phyloP scores from a whole-genome alignment of 306 rosid genomes.

The Cucumis sativus region DNA sequence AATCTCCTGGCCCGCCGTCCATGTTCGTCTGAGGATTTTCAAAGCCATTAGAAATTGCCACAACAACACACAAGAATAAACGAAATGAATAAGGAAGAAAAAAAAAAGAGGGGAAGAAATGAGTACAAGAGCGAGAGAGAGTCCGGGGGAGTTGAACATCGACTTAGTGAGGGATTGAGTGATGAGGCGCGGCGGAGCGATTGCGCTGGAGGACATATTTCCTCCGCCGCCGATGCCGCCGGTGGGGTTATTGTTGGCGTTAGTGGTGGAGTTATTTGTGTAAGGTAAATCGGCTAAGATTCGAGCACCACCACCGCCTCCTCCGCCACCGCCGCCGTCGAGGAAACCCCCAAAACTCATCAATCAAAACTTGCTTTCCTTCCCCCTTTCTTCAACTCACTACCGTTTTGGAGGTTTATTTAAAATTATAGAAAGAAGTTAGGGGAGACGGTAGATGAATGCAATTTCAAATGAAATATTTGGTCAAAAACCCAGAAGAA shows the following conservation, averaged over 20 bases:
- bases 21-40: slow-evolving; percentile 32
- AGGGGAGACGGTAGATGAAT: not conserved
- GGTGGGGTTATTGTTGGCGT: slow-evolving; percentile 5
- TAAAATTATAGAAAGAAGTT: not conserved
- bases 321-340: slow-evolving; percentile 39
- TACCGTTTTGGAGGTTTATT: not conserved
- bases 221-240: slow-evolving; percentile 9
- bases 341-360: slow-evolving; percentile 96
- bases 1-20: slow-evolving; percentile 78
- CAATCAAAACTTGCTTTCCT: slow-evolving; percentile 18
- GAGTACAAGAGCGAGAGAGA: slow-evolving; percentile 85
- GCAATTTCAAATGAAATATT: not conserved
- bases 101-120: not conserved
- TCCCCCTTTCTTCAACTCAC: not conserved
- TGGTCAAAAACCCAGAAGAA: not conserved
- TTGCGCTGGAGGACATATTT: slow-evolving; percentile 59
- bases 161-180: slow-evolving; percentile 76
- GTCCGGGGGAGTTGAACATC: slow-evolving; percentile 92
- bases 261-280: slow-evolving; percentile 11
- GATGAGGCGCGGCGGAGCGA: slow-evolving; percentile 57
- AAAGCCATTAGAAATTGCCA: not conserved
- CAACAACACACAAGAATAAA: not conserved
- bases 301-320: slow-evolving; percentile 53
- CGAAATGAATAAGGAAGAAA: not conserved
- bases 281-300: slow-evolving; percentile 49